Percentiles rank a stretch among this genome's conserved stretches.
Conservation (phyloP, 441 rosid species). For the Adansonia madagascariensis region DNA sequence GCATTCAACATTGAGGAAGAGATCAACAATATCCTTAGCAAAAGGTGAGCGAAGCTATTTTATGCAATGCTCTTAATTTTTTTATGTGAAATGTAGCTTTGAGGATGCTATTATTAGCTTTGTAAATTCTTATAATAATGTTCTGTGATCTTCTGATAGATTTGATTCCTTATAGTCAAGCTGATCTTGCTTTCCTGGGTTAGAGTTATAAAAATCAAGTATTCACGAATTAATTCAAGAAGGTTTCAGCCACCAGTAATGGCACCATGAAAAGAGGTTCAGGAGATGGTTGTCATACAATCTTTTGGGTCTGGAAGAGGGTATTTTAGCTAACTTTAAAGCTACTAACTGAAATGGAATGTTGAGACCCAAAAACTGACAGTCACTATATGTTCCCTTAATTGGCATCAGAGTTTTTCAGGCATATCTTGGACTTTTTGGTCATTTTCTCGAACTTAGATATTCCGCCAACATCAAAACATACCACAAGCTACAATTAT, state of each 20-base stretch:
- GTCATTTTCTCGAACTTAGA: constrained; percentile 14
- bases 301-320: constrained; percentile 4
- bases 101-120: neutral
- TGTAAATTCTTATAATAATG: neutral
- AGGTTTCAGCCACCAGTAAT: neutral
- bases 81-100: neutral
- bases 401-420: neutral
- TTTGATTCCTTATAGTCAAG: constrained; percentile 9
- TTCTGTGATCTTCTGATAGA: neutral
- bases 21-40: constrained; percentile 81
- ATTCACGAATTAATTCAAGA: neutral
- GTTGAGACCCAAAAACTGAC: constrained; percentile 5
- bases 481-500: neutral
- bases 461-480: constrained; percentile 4
- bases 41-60: constrained; percentile 62
- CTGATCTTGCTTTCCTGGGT: neutral
- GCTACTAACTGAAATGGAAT: neutral
- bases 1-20: constrained; percentile 86
- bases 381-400: neutral
- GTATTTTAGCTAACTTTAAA: constrained; percentile 7
- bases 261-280: neutral
- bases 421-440: constrained; percentile 9
- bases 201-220: constrained; percentile 17
- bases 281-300: neutral
- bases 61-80: constrained; percentile 12